Evolutionary conservation across 345 rosid species (phyloP).

Genomic region (Pistacia integerrima): DNA sequence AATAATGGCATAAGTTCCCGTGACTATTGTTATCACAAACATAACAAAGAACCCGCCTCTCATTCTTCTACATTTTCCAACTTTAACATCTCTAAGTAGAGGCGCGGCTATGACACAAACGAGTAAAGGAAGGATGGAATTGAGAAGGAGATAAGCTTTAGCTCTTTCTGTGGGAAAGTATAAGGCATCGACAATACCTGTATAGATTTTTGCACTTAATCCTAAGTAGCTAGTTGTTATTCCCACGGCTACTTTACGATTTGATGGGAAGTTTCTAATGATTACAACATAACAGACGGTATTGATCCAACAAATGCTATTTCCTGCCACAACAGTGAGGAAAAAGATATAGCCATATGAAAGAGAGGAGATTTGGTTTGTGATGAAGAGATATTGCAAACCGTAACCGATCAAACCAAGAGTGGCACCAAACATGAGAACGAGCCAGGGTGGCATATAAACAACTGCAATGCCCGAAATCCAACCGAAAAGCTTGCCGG

Average conservation of each 20-base stretch:
- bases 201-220: slow-evolving; percentile 74
- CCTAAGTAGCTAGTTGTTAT: slow-evolving; percentile 75
- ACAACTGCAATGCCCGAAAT: slow-evolving; percentile 79
- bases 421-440: slow-evolving; percentile 66
- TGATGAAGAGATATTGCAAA: slow-evolving; percentile 67
- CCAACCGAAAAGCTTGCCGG: slow-evolving; percentile 89
- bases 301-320: slow-evolving; percentile 97
- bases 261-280: slow-evolving; percentile 51
- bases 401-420: slow-evolving; percentile 81
- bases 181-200: slow-evolving; percentile 52
- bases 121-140: slow-evolving; percentile 54
- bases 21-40: slow-evolving; percentile 57
- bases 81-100: slow-evolving; percentile 32
- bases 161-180: slow-evolving; percentile 42
- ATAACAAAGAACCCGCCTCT: slow-evolving; percentile 41
- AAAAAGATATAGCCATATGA: slow-evolving; percentile 58
- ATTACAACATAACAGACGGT: slow-evolving; percentile 68
- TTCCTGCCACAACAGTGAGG: slow-evolving; percentile 76
- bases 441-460: slow-evolving; percentile 69
- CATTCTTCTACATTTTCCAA: slow-evolving; percentile 9
- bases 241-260: slow-evolving; percentile 74
- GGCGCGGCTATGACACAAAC: slow-evolving; percentile 46
- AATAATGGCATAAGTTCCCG: slow-evolving; percentile 66
- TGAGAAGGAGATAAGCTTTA: slow-evolving; percentile 58
- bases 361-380: slow-evolving; percentile 39